Evolutionary conservation across 2,329 filamentous ascomycete genomes (phyloP).

Genomic region (Microcera coccophila): DNA sequence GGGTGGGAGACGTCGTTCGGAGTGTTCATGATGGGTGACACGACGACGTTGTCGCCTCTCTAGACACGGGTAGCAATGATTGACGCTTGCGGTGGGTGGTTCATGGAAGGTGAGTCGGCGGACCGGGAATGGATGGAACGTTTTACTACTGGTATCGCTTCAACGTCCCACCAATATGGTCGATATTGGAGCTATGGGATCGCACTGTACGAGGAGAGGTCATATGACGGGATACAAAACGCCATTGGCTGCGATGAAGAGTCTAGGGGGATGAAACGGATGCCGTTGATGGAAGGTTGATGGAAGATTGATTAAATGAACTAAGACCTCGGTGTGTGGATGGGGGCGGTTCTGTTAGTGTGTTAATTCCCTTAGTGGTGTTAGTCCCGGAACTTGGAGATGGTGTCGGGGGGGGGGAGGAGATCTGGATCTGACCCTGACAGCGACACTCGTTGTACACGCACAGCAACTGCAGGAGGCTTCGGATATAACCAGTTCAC

Average conservation of each 20-base stretch:
- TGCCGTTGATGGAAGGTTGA: too few relatives aligned
- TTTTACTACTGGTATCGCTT: neutral
- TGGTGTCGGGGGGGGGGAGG: too few relatives aligned
- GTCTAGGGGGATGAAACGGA: too few relatives aligned
- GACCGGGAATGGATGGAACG: slow-evolving; percentile 16
- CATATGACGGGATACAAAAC: neutral
- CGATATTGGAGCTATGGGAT: neutral
- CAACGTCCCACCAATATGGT: neutral
- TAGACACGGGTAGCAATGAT: neutral
- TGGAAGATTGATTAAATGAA: too few relatives aligned
- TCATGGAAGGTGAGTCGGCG: neutral
- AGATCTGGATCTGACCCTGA: too few relatives aligned
- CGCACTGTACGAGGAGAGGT: slow-evolving; percentile 1
- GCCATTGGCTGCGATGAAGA: neutral
- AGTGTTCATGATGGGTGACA: slow-evolving; percentile 1
- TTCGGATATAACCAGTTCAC: too few relatives aligned
- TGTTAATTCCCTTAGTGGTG: too few relatives aligned
- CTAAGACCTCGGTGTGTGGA: too few relatives aligned
- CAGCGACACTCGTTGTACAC: too few relatives aligned
- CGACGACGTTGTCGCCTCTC: neutral
- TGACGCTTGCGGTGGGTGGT: slow-evolving; percentile 3
- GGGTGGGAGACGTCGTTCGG: neutral
- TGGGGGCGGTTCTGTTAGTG: too few relatives aligned
- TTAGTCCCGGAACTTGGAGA: too few relatives aligned
- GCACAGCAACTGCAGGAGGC: too few relatives aligned